Evolutionary conservation across 371 early-diverging fungal genomes (phyloP), one percentile per base, ranked within the genome.

Genomic region (Lichtheimia ornata): DNA sequence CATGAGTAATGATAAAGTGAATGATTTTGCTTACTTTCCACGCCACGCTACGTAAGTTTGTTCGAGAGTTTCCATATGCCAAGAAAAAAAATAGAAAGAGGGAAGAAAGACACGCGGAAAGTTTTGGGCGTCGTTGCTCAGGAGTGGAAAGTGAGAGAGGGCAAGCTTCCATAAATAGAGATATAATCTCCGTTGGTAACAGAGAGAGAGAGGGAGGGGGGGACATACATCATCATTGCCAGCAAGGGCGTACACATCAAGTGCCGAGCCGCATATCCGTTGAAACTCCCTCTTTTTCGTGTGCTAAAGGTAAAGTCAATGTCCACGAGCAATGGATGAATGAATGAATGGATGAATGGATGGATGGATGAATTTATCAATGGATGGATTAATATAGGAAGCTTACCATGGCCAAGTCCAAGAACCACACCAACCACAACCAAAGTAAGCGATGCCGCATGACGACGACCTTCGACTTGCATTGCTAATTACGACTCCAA

Each of bases 371-470:
- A 56, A 62, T 61, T 5, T 14, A 61, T 52, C 18, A 35, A 49
- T 58, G 22, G 20, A 56, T 56, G 44, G 27, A 50, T 52, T 52
- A 44, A 58, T 24, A n/a, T 30, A 40, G 50, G 61, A 43, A 58
- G 43, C 14, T 44, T 53, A 58, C 69, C 91, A 94, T 94, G 94
- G 84, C 95, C 76, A 95, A 95, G 88, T 89, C 91, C 63, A 95
- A 97, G 94, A 97, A 99, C 89, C 97, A 97, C 91, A 97, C 98
- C 83, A 97, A 97, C 89, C 95, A 96, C 91, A 98, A 98, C 92
- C 97, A 70, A 61, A 70, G 70, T 70, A 70, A 65, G 59, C 28
- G 11, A 47, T 47, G 20, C n/a, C n/a, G 47, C 47, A 47, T 47
- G n/a, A n/a, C 18, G 24, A 22, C 24, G n/a, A 5, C 50, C 12